phyloP scores from a whole-genome alignment of 176 grass and related monocot species.

The Cenchrus fungigraminus region DNA sequence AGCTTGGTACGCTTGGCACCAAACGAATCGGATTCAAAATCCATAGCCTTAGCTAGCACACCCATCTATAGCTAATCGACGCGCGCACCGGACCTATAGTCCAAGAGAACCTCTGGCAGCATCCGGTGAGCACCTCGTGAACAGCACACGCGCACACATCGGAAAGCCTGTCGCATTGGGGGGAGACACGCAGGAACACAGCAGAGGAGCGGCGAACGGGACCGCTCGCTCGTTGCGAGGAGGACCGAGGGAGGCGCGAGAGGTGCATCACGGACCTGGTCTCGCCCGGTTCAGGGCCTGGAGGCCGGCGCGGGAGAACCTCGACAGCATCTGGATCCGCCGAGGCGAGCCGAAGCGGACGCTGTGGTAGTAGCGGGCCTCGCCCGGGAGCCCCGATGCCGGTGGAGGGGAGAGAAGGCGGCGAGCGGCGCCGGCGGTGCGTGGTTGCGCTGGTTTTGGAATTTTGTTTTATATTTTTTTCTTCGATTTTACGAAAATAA shows the following conservation, averaged over 20 bases:
- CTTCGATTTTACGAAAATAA: too few species aligned
- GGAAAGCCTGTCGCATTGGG: too few species aligned
- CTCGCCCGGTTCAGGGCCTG: conserved; percentile 34
- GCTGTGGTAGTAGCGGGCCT: not conserved
- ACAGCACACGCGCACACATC: not conserved
- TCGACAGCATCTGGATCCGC: conserved; percentile 53
- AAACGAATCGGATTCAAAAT: not conserved
- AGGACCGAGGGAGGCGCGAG: not conserved
- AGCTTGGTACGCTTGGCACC: not conserved
- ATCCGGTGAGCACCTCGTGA: not conserved
- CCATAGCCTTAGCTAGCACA: not conserved
- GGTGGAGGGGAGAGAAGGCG: not conserved
- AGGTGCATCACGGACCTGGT: conserved; percentile 43
- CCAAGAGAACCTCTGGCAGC: not conserved
- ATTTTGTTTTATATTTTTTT: too few species aligned
- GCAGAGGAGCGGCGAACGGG: not conserved
- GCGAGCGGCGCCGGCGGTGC: not conserved
- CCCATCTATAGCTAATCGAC: not conserved
- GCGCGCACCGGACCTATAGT: not conserved
- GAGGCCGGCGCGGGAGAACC: conserved; percentile 55
- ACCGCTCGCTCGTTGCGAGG: not conserved
- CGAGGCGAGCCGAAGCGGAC: not conserved
- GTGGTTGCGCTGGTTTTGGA: not conserved
- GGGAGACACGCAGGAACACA: too few species aligned
- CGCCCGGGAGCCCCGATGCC: not conserved